Evolutionary conservation across 345 rosid species (phyloP), one percentile per base, ranked within the genome.

Genomic region (Pseudoturritis turrita): DNA sequence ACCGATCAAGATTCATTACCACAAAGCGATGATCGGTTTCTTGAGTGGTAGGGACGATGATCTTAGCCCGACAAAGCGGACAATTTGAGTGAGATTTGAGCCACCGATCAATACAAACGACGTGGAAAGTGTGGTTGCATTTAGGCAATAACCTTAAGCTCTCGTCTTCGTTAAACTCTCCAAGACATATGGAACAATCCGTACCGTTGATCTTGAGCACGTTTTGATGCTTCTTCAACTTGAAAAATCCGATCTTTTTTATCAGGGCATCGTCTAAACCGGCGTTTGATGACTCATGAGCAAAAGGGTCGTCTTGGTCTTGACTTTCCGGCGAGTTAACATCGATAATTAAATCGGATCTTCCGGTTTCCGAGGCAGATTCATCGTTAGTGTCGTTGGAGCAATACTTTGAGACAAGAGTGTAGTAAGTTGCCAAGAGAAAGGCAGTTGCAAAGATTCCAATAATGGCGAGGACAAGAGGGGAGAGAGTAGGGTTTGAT

Each of bases 141-240:
- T 81, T 91, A 9, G 99, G 99, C 79, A 91, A 78, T 25, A 95
- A 81, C 84, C 97, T 88, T 22, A 95, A 22, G 77, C 75, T 81
- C 70, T 91, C 96, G 5, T 81, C 88, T 67, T 89, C 96, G 57
- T 77, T 75, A 50, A 95, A 91, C 74, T 95, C 97, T 29, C 87
- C 85, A 40, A 95, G 91, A 75, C 99, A 95, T 73, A 91, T 93
- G 0, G 96, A 84, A 79, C 99, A 95, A 74, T 86, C 97, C 7
- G 87, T 81, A 63, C 84, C 91, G 3, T 83, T 87, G 31, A 85
- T 71, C 47, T 83, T 64, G 14, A 77, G 79, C 3, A 84, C 80
- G 1, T 50, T 64, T 57, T 71, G 70, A 68, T 62, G 72, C 58
- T 77, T 91, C 70, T 75, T 86, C 77, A 83, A 87, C 86, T 79